Evolutionary conservation across 805 yeast species (phyloP), one percentile per base, ranked within the genome.

Genomic region (Kluyveromyces siamensis): DNA sequence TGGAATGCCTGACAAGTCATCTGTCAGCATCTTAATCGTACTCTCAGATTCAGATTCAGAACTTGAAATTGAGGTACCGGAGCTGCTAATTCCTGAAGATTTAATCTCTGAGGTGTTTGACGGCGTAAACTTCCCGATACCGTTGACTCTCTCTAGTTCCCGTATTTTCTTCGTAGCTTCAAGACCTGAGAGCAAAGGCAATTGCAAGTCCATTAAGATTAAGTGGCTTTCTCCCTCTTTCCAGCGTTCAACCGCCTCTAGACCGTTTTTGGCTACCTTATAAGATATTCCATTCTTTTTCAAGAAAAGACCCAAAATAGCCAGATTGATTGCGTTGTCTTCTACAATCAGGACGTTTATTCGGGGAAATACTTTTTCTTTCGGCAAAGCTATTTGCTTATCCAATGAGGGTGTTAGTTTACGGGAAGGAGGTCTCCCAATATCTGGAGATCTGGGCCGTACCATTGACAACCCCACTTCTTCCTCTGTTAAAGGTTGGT

Each of bases 191-290:
- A 91, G 81, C 2, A 89, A 95, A 0, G 99, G 99, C 48, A 93
- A 72, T 68, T 93, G 98, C 59, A 93, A 86, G 72, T 93, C 99
- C 99, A 93, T 93, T 41, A 93, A 75, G 38, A 95, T 95, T 53
- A 93, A 72, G 63, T 93, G 98, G 61, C 86, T 88, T 0, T 97
- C 97, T 11, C 99, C 99, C 51, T 78, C 80, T 55, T 87, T 75
- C 98, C 98, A 93, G 67, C 83, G 86, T 53, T 89, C 95, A 2
- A 93, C 78, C 1, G 99, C 99, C 61, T 93, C 98, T 57, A 83
- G 80, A 27, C 99, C 99, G 57, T 89, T 91, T 50, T 86, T 84
- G 5, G 98, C 98, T 41, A 89, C 82, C 52, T 83, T 83, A 55
- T 83, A 88, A 40, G 83, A 84, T 30, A 93, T 90, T 50, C 86